phyloP scores from a whole-genome alignment of 768 basidiomycete species.

The Leccinum truebloodii region DNA sequence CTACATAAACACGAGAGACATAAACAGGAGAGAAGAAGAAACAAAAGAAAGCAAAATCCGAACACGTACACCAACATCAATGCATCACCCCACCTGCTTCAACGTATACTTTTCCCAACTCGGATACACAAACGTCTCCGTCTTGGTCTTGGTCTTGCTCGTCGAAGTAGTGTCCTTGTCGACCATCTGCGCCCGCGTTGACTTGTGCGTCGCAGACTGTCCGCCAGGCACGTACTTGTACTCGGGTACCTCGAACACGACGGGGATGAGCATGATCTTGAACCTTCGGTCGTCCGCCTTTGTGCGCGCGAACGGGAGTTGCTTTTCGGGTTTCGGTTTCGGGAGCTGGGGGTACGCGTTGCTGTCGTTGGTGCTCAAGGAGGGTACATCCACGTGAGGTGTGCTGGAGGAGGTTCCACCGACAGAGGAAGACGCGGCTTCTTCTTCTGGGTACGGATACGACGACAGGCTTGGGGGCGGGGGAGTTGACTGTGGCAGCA shows the following conservation, averaged over 20 bases:
- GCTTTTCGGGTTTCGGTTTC: constrained; percentile 44
- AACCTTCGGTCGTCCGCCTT: constrained; percentile 53
- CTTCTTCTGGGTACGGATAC: constrained; percentile 15
- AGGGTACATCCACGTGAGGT: constrained; percentile 5
- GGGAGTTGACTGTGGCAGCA: constrained; percentile 30
- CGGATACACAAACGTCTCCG: constrained; percentile 54
- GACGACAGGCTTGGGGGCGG: constrained; percentile 6
- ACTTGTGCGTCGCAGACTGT: constrained; percentile 29
- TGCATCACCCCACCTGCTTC: constrained; percentile 33
- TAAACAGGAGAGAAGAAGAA: no score
- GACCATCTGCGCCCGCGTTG: constrained; percentile 24
- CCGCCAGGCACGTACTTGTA: constrained; percentile 20
- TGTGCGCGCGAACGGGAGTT: constrained; percentile 54
- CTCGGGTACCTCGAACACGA: constrained; percentile 40
- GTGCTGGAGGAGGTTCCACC: constrained; percentile 20
- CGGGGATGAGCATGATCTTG: constrained; percentile 51
- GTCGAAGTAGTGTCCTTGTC: constrained; percentile 2
- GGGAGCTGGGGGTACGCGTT: constrained; percentile 36
- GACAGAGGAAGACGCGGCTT: constrained; percentile 32
- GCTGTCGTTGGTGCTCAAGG: constrained; percentile 22
- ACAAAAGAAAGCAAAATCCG: no score
- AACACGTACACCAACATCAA: not conserved
- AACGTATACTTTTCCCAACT: constrained; percentile 68
- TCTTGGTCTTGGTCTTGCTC: constrained; percentile 35
- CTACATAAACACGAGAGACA: not conserved